Evolutionary conservation across 805 yeast genomes (phyloP).

Genomic region (Candida nitratophila): DNA sequence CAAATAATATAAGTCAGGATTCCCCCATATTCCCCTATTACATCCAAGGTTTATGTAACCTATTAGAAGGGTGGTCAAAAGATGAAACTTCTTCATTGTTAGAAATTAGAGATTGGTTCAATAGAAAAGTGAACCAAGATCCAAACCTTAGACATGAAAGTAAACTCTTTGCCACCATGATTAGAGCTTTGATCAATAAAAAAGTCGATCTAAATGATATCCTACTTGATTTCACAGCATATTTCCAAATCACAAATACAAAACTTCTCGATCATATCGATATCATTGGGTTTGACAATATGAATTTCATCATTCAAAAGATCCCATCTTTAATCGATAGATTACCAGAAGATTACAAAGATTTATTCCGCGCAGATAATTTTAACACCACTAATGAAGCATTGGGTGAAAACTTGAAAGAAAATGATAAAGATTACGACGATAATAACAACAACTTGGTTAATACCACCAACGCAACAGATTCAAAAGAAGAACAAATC

Average conservation of each 20-base stretch:
- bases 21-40: slow-evolving; percentile 6
- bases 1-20: not conserved
- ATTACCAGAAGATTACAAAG: slow-evolving; percentile 18
- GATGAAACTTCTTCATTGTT: not conserved
- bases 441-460: no score
- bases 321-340: slow-evolving; percentile 17
- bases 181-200: slow-evolving; percentile 19
- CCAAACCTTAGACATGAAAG: slow-evolving; percentile 17
- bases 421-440: not conserved
- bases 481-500: slow-evolving; percentile 9
- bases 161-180: slow-evolving; percentile 23
- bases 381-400: no score
- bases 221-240: not conserved
- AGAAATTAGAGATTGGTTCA: slow-evolving; percentile 20
- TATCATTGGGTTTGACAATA: slow-evolving; percentile 36
- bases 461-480: not conserved
- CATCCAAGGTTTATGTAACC: slow-evolving; percentile 13
- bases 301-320: slow-evolving; percentile 29
- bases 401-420: not conserved
- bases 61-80: not conserved
- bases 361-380: slow-evolving; percentile 8
- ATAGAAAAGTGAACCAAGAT: slow-evolving; percentile 10
- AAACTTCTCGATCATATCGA: slow-evolving; percentile 37
- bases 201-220: slow-evolving; percentile 6
- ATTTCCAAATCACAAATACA: not conserved